phyloP scores from a whole-genome alignment of 169 alveolate species.

The Miamiensis avidus region DNA sequence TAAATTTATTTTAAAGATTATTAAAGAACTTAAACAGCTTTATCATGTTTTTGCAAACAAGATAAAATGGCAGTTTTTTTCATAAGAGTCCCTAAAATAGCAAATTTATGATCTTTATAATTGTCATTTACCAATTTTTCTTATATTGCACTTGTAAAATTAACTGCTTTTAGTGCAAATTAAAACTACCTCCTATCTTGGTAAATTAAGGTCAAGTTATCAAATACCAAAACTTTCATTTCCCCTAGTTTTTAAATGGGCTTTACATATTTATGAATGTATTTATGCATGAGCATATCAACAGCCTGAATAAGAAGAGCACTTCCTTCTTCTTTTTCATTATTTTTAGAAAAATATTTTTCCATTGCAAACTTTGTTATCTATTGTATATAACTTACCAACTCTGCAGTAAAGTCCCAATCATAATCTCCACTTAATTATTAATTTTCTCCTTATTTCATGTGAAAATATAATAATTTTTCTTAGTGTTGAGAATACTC shows the following conservation, averaged over 20 bases:
- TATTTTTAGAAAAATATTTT: neutral
- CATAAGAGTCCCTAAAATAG: constrained; percentile 8
- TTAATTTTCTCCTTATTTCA: too few species aligned
- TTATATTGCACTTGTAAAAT: constrained; percentile 4
- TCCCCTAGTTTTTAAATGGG: constrained; percentile 5
- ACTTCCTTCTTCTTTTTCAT: constrained; percentile 6
- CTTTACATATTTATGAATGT: constrained; percentile 11
- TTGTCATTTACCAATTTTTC: constrained; percentile 16
- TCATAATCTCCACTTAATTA: too few species aligned
- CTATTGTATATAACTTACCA: too few species aligned
- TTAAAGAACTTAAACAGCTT: constrained; percentile 12
- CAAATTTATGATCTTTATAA: neutral
- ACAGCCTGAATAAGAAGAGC: neutral
- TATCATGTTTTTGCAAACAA: constrained; percentile 14
- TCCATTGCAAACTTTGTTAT: constrained; percentile 23
- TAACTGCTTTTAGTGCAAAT: constrained; percentile 18
- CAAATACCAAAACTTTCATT: constrained; percentile 20
- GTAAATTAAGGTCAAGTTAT: constrained; percentile 6
- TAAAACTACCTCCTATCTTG: neutral
- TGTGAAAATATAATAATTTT: too few species aligned
- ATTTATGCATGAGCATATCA: constrained; percentile 15
- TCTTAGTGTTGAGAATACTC: too few species aligned
- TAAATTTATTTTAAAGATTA: neutral
- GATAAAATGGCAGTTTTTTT: constrained; percentile 14
- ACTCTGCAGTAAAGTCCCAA: too few species aligned